Percentiles rank a stretch among this genome's conserved stretches.
Conservation (phyloP, 139 green algal species). For the Picochlorum sp. region DNA sequence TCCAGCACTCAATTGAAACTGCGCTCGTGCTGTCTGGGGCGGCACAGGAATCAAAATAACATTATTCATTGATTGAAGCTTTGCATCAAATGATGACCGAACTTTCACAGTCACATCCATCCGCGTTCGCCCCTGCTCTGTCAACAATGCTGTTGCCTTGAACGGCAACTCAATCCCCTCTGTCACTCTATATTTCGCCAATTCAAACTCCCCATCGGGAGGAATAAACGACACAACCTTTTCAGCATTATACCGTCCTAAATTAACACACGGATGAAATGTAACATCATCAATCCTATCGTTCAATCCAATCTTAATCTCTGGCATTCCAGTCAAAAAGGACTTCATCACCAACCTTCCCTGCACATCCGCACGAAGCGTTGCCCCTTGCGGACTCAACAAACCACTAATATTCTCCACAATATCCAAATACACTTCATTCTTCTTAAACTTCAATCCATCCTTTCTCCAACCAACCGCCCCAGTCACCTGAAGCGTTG, state of each 20-base stretch:
- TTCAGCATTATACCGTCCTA: constrained; percentile 66
- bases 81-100: constrained; percentile 61
- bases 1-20: constrained; percentile 55
- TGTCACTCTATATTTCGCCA: constrained; percentile 76
- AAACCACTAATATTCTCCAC: constrained; percentile 79
- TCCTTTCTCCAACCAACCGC: constrained; percentile 82
- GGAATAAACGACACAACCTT: constrained; percentile 83
- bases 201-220: constrained; percentile 95
- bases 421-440: constrained; percentile 94
- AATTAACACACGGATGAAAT: constrained; percentile 96
- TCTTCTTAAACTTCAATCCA: constrained; percentile 93
- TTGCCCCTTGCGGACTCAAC: constrained; percentile 50
- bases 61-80: constrained; percentile 64
- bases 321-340: constrained; percentile 89
- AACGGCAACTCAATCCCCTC: constrained; percentile 89
- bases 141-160: constrained; percentile 81
- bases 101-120: constrained; percentile 70
- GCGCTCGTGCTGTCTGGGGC: constrained; percentile 81
- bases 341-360: constrained; percentile 86
- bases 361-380: constrained; percentile 77
- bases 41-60: constrained; percentile 83
- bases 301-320: constrained; percentile 88
- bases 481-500: constrained; percentile 91
- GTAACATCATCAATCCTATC: constrained; percentile 80
- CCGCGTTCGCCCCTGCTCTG: constrained; percentile 81